Conservation (phyloP, 1,284 basidiomycete genomes). For the Hymenochaete sp. region DNA sequence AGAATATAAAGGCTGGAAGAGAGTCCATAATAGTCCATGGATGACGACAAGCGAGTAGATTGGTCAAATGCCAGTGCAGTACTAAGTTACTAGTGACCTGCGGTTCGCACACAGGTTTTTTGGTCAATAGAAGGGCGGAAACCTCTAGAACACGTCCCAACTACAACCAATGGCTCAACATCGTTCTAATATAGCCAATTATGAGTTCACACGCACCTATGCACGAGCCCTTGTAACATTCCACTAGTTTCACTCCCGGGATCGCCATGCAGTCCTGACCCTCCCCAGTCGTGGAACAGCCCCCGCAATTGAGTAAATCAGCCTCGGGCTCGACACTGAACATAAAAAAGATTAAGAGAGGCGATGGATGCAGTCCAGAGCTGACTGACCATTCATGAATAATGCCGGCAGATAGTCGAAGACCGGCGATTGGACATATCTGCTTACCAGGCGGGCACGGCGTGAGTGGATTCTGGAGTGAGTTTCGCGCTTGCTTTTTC, state of each 20-base stretch:
- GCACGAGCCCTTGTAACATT: constrained; percentile 30
- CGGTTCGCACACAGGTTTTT: not conserved
- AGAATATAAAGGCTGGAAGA: not conserved
- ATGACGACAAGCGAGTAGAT: not conserved
- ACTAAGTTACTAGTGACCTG: not conserved
- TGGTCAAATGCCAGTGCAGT: not conserved
- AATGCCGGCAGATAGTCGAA: constrained; percentile 1
- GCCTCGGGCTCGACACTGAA: constrained; percentile 17
- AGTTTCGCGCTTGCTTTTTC: constrained; percentile 10
- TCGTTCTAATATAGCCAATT: not conserved
- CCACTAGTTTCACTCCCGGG: constrained; percentile 28
- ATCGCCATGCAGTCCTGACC: constrained; percentile 37
- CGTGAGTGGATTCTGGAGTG: constrained; percentile 3
- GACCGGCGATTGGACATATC: constrained; percentile 27
- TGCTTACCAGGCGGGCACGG: constrained; percentile 27
- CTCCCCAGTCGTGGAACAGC: constrained; percentile 32
- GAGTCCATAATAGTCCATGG: constrained; percentile 1
- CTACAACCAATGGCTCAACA: not conserved
- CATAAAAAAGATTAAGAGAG: not conserved
- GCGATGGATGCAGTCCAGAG: not conserved
- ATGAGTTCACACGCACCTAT: constrained; percentile 20
- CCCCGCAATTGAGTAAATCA: constrained; percentile 31
- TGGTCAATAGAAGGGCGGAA: constrained; percentile 1
- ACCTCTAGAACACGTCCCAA: constrained; percentile 1
- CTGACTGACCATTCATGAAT: constrained; percentile 26